These are phyloP conservation scores for Colletotrichum higginsianum DNA, from an alignment of 2,329 filamentous ascomycete species.

Conservation along the genomic window DNA sequence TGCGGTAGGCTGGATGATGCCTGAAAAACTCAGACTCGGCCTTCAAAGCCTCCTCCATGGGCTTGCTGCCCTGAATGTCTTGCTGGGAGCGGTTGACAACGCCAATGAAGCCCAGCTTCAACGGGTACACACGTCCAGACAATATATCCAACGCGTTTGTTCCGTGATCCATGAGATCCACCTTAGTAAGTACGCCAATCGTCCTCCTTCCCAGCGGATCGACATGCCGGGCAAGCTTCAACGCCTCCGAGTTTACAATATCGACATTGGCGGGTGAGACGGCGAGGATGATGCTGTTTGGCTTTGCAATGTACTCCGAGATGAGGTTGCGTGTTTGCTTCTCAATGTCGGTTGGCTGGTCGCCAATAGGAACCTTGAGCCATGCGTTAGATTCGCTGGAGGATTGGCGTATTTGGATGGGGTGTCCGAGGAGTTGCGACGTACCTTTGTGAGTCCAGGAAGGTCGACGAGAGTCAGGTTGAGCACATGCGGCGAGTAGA, in stretches of 20 bases:
- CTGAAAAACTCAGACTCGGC: constrained; percentile 96
- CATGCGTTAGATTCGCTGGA: constrained; percentile 34
- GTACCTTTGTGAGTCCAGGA: constrained; percentile 93
- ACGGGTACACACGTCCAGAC: constrained; percentile 94
- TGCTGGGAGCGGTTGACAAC: constrained; percentile 98
- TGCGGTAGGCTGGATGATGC: constrained; percentile 96
- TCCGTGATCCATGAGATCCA: constrained; percentile 98
- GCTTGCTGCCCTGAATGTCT: constrained; percentile 96
- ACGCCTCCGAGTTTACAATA: constrained; percentile 96
- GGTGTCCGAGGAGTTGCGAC: constrained; percentile 35
- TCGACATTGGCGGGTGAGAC: constrained; percentile 98
- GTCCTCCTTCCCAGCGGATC: constrained; percentile 94
- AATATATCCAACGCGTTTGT: constrained; percentile 98
- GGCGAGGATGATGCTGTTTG: constrained; percentile 97
- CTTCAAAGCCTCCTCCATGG: constrained; percentile 91
- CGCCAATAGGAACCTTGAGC: constrained; percentile 89
- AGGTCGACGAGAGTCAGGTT: constrained; percentile 97
- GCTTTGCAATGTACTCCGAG: constrained; percentile 98
- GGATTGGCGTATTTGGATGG: constrained; percentile 7
- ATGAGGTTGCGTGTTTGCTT: constrained; percentile 98
- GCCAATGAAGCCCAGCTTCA: constrained; percentile 98
- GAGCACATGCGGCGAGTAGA: constrained; percentile 96
- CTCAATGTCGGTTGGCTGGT: constrained; percentile 97
- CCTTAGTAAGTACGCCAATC: constrained; percentile 96
- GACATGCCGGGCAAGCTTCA: constrained; percentile 97